Evolutionary conservation across 2,329 filamentous ascomycete genomes (phyloP), one percentile per base, ranked within the genome.

Genomic region (Emergomyces orientalis): DNA sequence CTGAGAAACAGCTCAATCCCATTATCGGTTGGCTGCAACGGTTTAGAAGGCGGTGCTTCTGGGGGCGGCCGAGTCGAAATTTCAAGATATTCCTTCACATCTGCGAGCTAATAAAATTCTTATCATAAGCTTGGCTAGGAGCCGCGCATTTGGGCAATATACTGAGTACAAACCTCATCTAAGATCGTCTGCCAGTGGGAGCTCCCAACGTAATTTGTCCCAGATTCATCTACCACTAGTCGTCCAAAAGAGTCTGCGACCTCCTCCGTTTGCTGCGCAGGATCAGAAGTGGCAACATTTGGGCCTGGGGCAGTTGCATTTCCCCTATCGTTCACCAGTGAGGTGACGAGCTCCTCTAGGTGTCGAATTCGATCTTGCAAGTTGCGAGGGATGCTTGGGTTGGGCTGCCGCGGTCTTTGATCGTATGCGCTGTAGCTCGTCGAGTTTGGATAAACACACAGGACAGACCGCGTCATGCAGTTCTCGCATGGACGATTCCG

Each of bases 111-210:
- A 17, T 30, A 52, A 52, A 13, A 14, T 7, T 32, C 9, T 30
- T 32, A 52, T n/a, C 9, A 52, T 27, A 27, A 37, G 8, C 34
- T 37, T 11, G 34, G 6, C 34, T 7, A 7, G 14, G 14, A 27
- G 13, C 25, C 14, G 9, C 25, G 6, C n/a, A 30, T 2, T 19
- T 52, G 7, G 27, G 6, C 14, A 13, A 30, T 27, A 69, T 66
- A 62, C 68, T 69, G 57, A 69, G 65, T 47, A 63, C 71, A 63
- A 54, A 73, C 71, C 61, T 68, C 67, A 61, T 63, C 64, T 64
- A 74, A 66, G 64, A 74, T 68, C 17, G 71, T 69, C 37, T 67
- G 68, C 71, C 71, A 73, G 65, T 72, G 72, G 58, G 64, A 65
- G 63, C 68, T 72, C 54, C 68, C 64, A 62, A 73, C 67, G 68